Base-by-base conservation (phyloP, 75 land plant genomes). In the Cryptomeria japonica region DNA sequence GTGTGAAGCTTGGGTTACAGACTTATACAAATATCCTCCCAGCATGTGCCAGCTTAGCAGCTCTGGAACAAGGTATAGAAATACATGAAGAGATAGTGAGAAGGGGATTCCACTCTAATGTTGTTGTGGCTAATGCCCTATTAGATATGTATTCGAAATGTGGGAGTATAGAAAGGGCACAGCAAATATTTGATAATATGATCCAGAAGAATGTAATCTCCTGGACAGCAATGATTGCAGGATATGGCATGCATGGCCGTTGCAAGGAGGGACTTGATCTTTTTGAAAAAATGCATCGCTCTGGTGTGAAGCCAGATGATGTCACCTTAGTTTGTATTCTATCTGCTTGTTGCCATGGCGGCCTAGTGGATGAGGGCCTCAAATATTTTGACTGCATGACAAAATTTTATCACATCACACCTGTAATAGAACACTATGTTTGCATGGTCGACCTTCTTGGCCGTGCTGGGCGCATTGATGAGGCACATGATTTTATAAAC, bases 161-260 rank as follows among this genome's bases (percentile, higher is more conserved):
- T 76, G 88, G 92, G 32, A 55, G 86, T 42, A 77, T 87, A 19
- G 78, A 80, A 38, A 55, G 36, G 47, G 90, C 92, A 32, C 44
- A 73, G 25, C n/a, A 83, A 12, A 19, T 89, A 6, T 91, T 91
- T 79, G 15, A 75, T 6, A 61, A 41, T 31, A 84, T 89, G 61
- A 42, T 44, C 44, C 36, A n/a, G 31, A 87, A 61, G 31, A 85
- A 87, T 56, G 55, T 64, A 32, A 80, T 89, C 19, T 56, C 88
- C 38, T 91, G 90, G 92, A 89, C 85, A 47, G 79, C 92, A 76
- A 70, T 91, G 84, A 87, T 91, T 44, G 38, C 88, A 64, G 90
- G 88, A 41, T 92, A 58, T 80, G 90, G 88, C 19, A 83, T 90
- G 68, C 91, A 92, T 86, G 93, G 93, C 14, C n/a, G 16, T 46